These are phyloP conservation scores for Eutypella sp. DNA, from an alignment of 2,329 filamentous ascomycete genomes.

Conservation along the genomic window DNA sequence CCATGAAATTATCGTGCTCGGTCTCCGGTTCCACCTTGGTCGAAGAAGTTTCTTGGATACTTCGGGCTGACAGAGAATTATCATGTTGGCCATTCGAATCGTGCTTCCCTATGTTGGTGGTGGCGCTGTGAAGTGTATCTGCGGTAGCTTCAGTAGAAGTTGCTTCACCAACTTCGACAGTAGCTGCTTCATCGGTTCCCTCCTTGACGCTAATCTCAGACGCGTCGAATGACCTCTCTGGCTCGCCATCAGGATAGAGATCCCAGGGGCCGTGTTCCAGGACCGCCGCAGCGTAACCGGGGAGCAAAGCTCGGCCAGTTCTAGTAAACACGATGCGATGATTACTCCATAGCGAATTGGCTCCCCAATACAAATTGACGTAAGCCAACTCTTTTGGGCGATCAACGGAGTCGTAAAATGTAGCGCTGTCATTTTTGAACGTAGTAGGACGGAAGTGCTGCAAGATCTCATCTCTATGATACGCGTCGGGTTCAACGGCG, in stretches of 20 bases:
- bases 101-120: neutral
- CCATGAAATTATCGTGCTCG: neutral
- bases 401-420: slow-evolving; percentile 15
- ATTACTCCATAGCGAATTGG: slow-evolving; percentile 18
- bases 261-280: slow-evolving; percentile 17
- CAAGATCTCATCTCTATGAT: slow-evolving; percentile 10
- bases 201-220: neutral
- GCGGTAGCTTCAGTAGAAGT: neutral
- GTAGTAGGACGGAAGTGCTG: slow-evolving; percentile 12
- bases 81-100: neutral
- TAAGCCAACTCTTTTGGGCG: slow-evolving; percentile 14
- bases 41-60: neutral
- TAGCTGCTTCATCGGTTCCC: neutral
- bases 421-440: neutral
- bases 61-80: neutral
- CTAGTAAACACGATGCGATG: slow-evolving; percentile 21
- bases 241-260: neutral
- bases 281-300: slow-evolving; percentile 18
- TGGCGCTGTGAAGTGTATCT: neutral
- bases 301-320: slow-evolving; percentile 16
- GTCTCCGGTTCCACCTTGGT: slow-evolving; percentile 1
- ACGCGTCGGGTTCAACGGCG: slow-evolving; percentile 11
- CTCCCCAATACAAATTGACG: slow-evolving; percentile 14
- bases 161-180: neutral
- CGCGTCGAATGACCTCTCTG: neutral